phyloP scores from a whole-genome alignment of 2,329 filamentous ascomycete species.

The Stachybotrys chartarum region DNA sequence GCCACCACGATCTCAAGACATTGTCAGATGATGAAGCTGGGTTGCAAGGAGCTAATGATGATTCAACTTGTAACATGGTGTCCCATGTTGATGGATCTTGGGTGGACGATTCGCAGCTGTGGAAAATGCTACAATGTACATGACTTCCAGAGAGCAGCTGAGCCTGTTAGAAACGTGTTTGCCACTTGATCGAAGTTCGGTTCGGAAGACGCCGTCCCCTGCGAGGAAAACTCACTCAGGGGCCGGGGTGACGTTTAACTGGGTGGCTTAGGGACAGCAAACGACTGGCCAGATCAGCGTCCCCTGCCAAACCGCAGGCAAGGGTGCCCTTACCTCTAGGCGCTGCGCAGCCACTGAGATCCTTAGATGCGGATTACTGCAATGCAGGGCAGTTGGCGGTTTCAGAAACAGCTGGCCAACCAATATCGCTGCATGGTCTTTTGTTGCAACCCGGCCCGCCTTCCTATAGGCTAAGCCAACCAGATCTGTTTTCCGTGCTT shows the following conservation, averaged over 20 bases:
- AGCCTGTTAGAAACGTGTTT: neutral
- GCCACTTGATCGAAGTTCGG: neutral
- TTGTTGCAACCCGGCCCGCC: neutral
- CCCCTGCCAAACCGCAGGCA: neutral
- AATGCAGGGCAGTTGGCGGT: conserved; percentile 1
- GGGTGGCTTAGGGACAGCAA: neutral
- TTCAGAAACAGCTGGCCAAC: conserved; percentile 11
- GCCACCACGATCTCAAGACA: too few species aligned
- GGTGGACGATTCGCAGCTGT: too few species aligned
- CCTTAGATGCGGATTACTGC: neutral
- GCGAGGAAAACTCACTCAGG: neutral
- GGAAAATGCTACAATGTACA: too few species aligned
- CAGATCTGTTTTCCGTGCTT: neutral
- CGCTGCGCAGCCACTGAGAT: neutral
- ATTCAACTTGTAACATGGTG: too few species aligned
- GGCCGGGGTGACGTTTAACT: neutral
- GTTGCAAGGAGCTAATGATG: too few species aligned
- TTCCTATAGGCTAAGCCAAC: neutral
- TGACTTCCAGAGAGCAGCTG: too few species aligned
- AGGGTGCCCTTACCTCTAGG: neutral
- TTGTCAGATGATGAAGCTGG: too few species aligned
- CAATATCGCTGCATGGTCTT: neutral
- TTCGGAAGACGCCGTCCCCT: neutral
- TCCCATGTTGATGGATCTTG: too few species aligned
- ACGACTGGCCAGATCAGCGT: neutral